Evolutionary conservation across 176 grass and related monocot genomes (phyloP).

Genomic region (Carex pumila): DNA sequence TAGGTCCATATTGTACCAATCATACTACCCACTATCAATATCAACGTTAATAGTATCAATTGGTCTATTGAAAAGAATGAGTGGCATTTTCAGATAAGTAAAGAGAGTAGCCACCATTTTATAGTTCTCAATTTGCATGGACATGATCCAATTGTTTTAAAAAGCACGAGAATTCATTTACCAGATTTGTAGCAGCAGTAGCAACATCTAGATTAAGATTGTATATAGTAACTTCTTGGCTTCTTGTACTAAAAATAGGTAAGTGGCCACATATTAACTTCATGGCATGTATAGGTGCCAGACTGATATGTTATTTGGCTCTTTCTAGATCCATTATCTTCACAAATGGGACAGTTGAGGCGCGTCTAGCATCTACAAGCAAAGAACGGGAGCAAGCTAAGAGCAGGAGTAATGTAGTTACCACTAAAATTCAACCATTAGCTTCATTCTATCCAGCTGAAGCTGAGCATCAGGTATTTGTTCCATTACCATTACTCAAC

Average conservation of each 20-base stretch:
- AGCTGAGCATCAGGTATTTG: constrained; percentile 85
- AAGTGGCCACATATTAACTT: not conserved
- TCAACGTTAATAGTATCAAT: not conserved
- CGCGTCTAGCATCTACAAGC: constrained; percentile 50
- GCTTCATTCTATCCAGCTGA: constrained; percentile 74
- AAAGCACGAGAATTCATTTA: not conserved
- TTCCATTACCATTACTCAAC: not conserved
- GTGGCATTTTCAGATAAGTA: not conserved
- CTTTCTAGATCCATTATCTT: constrained; percentile 71
- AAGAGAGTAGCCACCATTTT: not conserved
- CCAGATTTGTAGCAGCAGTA: not conserved
- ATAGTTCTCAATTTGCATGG: not conserved
- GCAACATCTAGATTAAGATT: not conserved
- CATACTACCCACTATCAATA: not conserved
- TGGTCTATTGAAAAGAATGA: not conserved
- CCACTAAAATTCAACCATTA: constrained; percentile 68
- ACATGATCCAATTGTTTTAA: not conserved
- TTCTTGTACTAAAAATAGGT: not conserved
- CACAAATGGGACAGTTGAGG: constrained; percentile 66
- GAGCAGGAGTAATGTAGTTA: constrained; percentile 59
- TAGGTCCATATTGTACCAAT: not conserved
- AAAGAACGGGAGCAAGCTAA: constrained; percentile 93
- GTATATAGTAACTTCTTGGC: not conserved
- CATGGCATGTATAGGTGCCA: not conserved
- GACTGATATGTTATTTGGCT: not conserved